These are phyloP conservation scores for Candida andamanensis DNA, from an alignment of 805 yeast species.

Conservation along the genomic window DNA sequence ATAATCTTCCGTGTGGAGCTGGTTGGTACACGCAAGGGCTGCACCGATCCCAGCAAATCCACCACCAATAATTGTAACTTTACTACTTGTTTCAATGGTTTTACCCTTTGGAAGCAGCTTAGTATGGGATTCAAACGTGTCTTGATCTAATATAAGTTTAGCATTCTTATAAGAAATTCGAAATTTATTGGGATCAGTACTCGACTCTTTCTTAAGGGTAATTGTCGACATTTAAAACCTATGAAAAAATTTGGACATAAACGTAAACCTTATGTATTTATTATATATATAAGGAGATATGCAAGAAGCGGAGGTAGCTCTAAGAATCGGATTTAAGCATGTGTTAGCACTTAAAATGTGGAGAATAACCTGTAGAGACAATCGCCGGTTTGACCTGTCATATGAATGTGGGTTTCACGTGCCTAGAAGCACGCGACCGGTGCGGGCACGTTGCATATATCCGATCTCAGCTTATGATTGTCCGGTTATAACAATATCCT, in stretches of 20 bases:
- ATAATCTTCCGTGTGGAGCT: constrained; percentile 25
- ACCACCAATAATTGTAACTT: constrained; percentile 35
- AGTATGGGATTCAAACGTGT: not conserved
- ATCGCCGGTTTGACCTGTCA: too few relatives aligned
- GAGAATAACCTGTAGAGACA: too few relatives aligned
- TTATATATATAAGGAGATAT: too few relatives aligned
- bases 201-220: constrained; percentile 26
- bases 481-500: too few relatives aligned
- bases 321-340: too few relatives aligned
- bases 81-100: constrained; percentile 19
- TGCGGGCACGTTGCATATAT: too few relatives aligned
- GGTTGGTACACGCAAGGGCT: constrained; percentile 22
- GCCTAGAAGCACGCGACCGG: too few relatives aligned
- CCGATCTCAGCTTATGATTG: too few relatives aligned
- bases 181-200: constrained; percentile 25
- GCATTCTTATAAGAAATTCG: constrained; percentile 26
- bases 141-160: constrained; percentile 19
- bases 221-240: constrained; percentile 16
- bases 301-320: too few relatives aligned
- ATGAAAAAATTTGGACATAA: not conserved
- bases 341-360: too few relatives aligned
- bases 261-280: too few relatives aligned
- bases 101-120: constrained; percentile 10
- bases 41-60: constrained; percentile 37
- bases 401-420: too few relatives aligned